Base-by-base conservation (phyloP, 768 basidiomycete genomes). In the Chalciporus chontae region DNA sequence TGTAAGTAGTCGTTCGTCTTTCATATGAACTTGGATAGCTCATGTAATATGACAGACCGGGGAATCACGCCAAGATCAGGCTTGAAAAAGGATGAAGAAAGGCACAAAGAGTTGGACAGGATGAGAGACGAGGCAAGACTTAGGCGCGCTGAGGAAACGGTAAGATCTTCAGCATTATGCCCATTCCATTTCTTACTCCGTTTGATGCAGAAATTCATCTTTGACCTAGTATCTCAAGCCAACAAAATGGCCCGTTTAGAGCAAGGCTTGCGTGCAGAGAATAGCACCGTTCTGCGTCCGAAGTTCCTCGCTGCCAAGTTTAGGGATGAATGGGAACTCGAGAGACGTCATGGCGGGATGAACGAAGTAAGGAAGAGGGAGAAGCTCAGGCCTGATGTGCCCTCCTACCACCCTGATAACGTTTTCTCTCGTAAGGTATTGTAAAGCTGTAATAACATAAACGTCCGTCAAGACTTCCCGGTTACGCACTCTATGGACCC, bases 111-210 rank as follows among this genome's bases (percentile, higher is more conserved):
- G 50, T 58, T 89, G 57, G 75, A 83, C 59, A 79, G 72, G 60
- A 78, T 85, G 82, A 76, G 84, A 48, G 83, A 88, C 34, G 87
- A 87, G 34, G 83, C 82, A 15, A 74, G 76, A 54, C 76, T 75
- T 1, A 84, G 77, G 55, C 75, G 82, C 9, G 68, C 69, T 17
- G 67, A 71, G 37, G 84, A 86, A 55, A 73, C 75, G 41, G 85
- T 85, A 42, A 56, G 79, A 61, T 31, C 38, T 18, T 11, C 10
- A n/a, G 4, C 18, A 11, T 14, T 0, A 5, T 18, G 24, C 1
- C 40, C 17, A 8, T 51, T 26, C 40, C 8, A 6, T 8, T 47
- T 43, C 24, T 37, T 68, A 45, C 64, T 50, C 27, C 5, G 18
- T 41, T 48, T 14, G 32, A n/a, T 47, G 26, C 26, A 83, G 82